Base-by-base conservation (phyloP, 257 asterid genomes). In the Nicotiana sylvestris region DNA sequence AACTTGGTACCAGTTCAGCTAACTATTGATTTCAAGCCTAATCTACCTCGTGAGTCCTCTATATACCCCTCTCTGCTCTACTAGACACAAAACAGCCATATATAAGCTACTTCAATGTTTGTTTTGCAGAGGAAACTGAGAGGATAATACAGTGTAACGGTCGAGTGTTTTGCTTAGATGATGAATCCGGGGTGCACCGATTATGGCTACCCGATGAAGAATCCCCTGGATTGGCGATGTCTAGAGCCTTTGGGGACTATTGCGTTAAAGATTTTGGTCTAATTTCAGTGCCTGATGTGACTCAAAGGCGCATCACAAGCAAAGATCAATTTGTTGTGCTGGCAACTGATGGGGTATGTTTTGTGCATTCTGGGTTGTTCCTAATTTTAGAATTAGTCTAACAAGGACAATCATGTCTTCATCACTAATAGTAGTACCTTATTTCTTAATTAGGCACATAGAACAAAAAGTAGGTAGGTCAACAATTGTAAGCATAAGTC, bases 201-300 rank as follows among this genome's bases (percentile, higher is more conserved):
- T 88, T 96, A 81, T 96, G 99, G 99, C 87, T 92, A 87, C 99
- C 99, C 1, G 87, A 94, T 7, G 89, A 86, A 33, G 93, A 93
- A 46, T 87, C 98, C 32, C 99, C 99, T 12, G 99, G 99, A 39
- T 92, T 96, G 30, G 98, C 99, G 25, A 96, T 96, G 98, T 96
- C 99, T 46, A 86, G 99, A 86, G 98, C 99, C 7, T 94, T 94
- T 7, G 99, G 99, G 9, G 99, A 96, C 88, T 93, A 89, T 84
- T 92, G 99, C 25, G 88, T 94, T 5, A 96, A 96, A 85, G 90
- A 90, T 83, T 96, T 85, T n/a, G 99, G 99, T 33, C 95, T 96
- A 13, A 89, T 91, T 60, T 96, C 99, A 2, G 93, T 93, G 80
- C 99, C 99, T 77, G 95, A 96, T 84, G 97, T 96, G 56, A 92